phyloP scores from a whole-genome alignment of 179 eudicot species.

The Pouteria campechiana region DNA sequence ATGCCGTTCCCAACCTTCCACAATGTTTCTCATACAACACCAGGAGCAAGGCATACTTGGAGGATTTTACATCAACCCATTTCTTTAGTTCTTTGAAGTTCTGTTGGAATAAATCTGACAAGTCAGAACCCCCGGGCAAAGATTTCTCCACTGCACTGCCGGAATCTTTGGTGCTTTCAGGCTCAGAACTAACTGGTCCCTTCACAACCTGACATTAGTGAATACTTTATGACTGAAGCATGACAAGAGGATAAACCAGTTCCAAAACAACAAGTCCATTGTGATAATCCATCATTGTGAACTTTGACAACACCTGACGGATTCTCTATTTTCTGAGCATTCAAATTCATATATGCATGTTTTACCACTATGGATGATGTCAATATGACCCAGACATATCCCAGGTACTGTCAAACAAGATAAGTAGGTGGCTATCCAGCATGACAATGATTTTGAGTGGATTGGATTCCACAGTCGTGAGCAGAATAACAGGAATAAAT shows the following conservation, averaged over 20 bases:
- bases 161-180: constrained; percentile 15
- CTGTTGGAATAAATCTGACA: constrained; percentile 51
- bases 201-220: constrained; percentile 58
- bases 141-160: constrained; percentile 25
- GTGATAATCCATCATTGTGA: no score
- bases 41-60: constrained; percentile 56
- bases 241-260: not conserved
- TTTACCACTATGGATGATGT: no score
- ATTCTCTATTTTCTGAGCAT: no score
- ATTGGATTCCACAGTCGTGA: no score
- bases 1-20: constrained; percentile 77
- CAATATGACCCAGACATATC: no score
- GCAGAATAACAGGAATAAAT: no score
- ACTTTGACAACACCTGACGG: no score
- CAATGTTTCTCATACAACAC: constrained; percentile 63
- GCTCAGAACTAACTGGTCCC: constrained; percentile 11
- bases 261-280: constrained; percentile 5
- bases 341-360: no score
- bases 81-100: constrained; percentile 76
- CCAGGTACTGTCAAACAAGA: no score
- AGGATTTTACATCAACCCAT: constrained; percentile 83
- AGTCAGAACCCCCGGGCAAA: constrained; percentile 11
- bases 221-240: not conserved
- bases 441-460: no score
- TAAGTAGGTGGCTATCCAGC: no score